Conservation (phyloP, 2,329 filamentous ascomycete genomes). For the Colletotrichum sp. region DNA sequence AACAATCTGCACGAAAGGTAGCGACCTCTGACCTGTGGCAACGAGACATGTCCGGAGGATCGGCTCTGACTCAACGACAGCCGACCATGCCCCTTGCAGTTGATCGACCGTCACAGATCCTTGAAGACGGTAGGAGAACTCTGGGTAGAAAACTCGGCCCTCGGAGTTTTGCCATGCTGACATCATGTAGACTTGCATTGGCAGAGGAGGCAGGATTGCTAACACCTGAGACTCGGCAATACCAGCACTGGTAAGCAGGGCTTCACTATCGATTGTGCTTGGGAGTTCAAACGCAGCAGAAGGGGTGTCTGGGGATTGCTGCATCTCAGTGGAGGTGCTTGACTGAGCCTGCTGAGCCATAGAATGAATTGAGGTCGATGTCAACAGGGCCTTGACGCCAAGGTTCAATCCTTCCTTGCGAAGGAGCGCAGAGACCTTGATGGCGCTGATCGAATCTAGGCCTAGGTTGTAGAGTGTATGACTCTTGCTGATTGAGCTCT, state of each 20-base stretch:
- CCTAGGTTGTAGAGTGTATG: constrained; percentile 83
- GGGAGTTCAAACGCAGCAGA: not conserved
- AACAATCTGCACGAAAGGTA: constrained; percentile 70
- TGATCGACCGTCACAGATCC: constrained; percentile 38
- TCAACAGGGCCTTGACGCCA: constrained; percentile 74
- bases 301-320: not conserved
- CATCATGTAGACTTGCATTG: constrained; percentile 84
- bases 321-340: constrained; percentile 32
- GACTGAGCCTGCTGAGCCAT: constrained; percentile 47
- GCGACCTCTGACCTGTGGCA: constrained; percentile 45
- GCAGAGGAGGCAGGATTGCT: constrained; percentile 68
- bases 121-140: constrained; percentile 66
- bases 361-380: constrained; percentile 65
- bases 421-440: constrained; percentile 79
- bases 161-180: constrained; percentile 73
- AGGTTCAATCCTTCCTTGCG: constrained; percentile 67
- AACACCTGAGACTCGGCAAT: constrained; percentile 55
- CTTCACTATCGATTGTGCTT: constrained; percentile 36
- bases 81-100: constrained; percentile 66
- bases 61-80: constrained; percentile 58
- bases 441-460: constrained; percentile 89
- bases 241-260: constrained; percentile 42
- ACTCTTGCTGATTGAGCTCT: constrained; percentile 59
- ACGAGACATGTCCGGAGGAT: constrained; percentile 75
- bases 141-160: constrained; percentile 74